phyloP scores from a whole-genome alignment of 2,329 filamentous ascomycete genomes.

The Talaromyces amestolkiae region DNA sequence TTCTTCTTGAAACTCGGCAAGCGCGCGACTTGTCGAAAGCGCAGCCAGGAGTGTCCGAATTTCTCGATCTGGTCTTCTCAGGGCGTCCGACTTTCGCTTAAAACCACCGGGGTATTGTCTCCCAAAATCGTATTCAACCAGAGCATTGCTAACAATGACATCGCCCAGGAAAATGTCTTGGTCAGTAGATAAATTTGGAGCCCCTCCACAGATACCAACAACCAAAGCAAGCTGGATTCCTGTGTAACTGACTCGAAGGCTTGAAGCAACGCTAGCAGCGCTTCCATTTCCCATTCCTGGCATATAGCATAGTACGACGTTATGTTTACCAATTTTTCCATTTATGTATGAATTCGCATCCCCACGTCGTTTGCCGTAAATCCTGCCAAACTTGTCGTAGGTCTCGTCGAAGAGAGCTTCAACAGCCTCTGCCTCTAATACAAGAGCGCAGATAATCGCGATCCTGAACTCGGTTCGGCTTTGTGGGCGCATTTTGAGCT shows the following conservation, averaged over 20 bases:
- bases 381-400: background rate
- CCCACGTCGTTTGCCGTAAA: background rate
- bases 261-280: background rate
- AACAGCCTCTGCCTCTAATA: slow-evolving; percentile 9
- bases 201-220: slow-evolving; percentile 13
- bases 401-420: background rate
- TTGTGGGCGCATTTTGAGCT: background rate
- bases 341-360: background rate
- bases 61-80: background rate
- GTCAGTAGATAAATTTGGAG: background rate
- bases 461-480: background rate
- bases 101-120: background rate
- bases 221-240: background rate
- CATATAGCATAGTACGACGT: background rate
- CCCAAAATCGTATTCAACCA: slow-evolving; percentile 12
- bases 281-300: slow-evolving; percentile 6
- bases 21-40: background rate
- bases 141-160: slow-evolving; percentile 1
- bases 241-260: background rate
- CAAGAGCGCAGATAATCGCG: background rate
- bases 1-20: background rate
- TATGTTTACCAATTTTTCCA: background rate
- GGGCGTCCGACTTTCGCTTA: background rate
- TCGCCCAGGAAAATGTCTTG: slow-evolving; percentile 6
- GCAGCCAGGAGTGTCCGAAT: background rate